Percentiles rank a stretch among this genome's conserved stretches.
Conservation (phyloP, 1,284 basidiomycete genomes). For the Fomitopsis pinicola region DNA sequence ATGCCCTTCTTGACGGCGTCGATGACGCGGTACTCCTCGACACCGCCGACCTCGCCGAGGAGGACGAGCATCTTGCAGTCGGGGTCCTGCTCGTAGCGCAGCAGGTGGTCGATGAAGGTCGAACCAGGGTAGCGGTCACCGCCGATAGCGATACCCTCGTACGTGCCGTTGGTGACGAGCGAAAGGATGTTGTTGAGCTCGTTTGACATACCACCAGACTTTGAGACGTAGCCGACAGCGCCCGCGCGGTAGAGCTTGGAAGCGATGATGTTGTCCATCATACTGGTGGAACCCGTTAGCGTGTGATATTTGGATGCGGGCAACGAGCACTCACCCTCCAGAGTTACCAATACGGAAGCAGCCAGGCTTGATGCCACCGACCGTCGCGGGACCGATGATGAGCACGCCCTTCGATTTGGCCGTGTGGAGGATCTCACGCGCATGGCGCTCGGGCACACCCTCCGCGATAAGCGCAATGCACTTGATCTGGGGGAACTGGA, state of each 20-base stretch:
- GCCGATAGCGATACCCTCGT: slow-evolving; percentile 99
- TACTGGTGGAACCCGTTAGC: slow-evolving; percentile 39
- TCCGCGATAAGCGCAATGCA: slow-evolving; percentile 95
- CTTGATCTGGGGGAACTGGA: slow-evolving; percentile 68
- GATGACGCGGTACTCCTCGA: slow-evolving; percentile 99
- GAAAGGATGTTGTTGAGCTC: slow-evolving; percentile 99
- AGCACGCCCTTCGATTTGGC: slow-evolving; percentile 86
- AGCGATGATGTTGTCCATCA: slow-evolving; percentile 99
- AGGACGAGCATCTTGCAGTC: slow-evolving; percentile 99
- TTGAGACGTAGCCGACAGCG: slow-evolving; percentile 98
- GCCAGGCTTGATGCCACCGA: slow-evolving; percentile 99
- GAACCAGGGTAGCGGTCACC: slow-evolving; percentile 99
- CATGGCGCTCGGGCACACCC: slow-evolving; percentile 97
- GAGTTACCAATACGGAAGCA: slow-evolving; percentile 99
- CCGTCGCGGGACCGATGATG: slow-evolving; percentile 98
- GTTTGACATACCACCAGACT: slow-evolving; percentile 99
- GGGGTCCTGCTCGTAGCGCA: slow-evolving; percentile 96
- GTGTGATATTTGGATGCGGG: too few relatives aligned
- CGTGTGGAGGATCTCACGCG: slow-evolving; percentile 91
- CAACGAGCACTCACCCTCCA: slow-evolving; percentile 64
- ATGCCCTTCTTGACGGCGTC: slow-evolving; percentile 92
- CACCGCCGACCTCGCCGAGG: slow-evolving; percentile 97
- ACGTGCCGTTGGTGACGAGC: slow-evolving; percentile 96
- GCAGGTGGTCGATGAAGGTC: slow-evolving; percentile 98
- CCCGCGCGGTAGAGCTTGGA: slow-evolving; percentile 99